phyloP scores from a whole-genome alignment of 108 stramenopile species.

The Cyclotella kingstonii region DNA sequence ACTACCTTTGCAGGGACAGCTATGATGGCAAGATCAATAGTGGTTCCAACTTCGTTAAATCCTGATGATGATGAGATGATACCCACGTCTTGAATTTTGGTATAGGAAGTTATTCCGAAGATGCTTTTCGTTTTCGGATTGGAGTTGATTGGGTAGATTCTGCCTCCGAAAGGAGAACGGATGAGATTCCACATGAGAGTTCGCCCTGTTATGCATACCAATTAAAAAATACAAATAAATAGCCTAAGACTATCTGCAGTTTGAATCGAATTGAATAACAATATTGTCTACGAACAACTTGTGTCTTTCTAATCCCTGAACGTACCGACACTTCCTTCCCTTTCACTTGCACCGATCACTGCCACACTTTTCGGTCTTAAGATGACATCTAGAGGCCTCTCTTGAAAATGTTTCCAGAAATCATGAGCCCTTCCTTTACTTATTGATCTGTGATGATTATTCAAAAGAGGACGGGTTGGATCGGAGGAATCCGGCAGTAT shows the following conservation, averaged over 20 bases:
- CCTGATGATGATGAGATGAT: neutral
- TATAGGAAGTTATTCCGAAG: constrained; percentile 24
- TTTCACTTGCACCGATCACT: constrained; percentile 31
- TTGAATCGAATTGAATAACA: neutral
- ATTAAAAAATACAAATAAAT: too few species aligned
- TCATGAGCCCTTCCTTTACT: constrained; percentile 28
- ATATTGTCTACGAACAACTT: too few species aligned
- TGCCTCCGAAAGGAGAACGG: constrained; percentile 29
- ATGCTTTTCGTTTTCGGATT: constrained; percentile 16
- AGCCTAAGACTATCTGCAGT: neutral
- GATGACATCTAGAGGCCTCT: constrained; percentile 35
- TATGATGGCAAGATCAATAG: constrained; percentile 40
- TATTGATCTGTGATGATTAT: too few species aligned
- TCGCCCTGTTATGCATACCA: neutral
- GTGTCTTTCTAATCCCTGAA: neutral
- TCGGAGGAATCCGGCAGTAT: too few species aligned
- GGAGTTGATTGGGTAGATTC: constrained; percentile 38
- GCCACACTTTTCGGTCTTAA: constrained; percentile 39
- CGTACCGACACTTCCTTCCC: constrained; percentile 27
- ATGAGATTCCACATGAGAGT: constrained; percentile 44
- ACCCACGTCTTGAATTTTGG: constrained; percentile 18
- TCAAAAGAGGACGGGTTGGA: too few species aligned
- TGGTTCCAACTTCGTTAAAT: neutral
- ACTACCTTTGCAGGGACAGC: constrained; percentile 36
- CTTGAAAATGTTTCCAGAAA: constrained; percentile 36